Evolutionary conservation across 2,329 filamentous ascomycete species (phyloP), one percentile per base, ranked within the genome.

Genomic region (Colletotrichum siamense): DNA sequence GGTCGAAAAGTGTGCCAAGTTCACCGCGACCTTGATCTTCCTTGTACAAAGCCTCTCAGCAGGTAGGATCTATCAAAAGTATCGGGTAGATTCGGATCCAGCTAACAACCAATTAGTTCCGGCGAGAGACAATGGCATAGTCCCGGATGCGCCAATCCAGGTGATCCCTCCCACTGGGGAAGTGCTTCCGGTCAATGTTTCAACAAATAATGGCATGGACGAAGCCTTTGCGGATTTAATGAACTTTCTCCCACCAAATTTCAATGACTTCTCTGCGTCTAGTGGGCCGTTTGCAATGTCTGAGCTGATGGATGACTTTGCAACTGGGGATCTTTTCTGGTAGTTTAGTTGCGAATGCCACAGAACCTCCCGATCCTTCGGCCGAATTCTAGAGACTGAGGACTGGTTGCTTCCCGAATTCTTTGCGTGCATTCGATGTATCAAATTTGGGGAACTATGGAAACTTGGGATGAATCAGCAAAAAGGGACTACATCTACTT

Each of bases 1-100:
- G 64, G 64, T 77, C 2, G 69, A 77, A 30, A 76, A 76, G 22
- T 77, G 76, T 18, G 64, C 74, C 1, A 77, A 77, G 52, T 77
- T 77, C 6, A 52, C 65, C 4, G 73, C 76, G 12, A 73, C 69
- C 8, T 30, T 77, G 49, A 36, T 69, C 8, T 67, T 73, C 16
- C 55, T 69, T 32, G 52, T 77, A 0, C 68, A 72, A 24, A 72
- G 68, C 24, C 52, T 77, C 8, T 63, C 68, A 10, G 10, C 22
- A 6, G n/a, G 75, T 77, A 15, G 44, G 73, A 26, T 12, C 6
- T 15, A 3, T 55, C 34, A 18, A n/a, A 16, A 22, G 16, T 3
- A 16, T 18, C 6, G 5, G 18, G 8, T 0, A 10, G 5, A 71
- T 16, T 18, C 39, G 57, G 13, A 74, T 28, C 6, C 15, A 62